A percentile compares a stretch with the other conserved stretches of the same genome.
These are phyloP conservation scores for Rhipidocladum racemiflorum DNA, from an alignment of 176 grass and related monocot genomes.

Conservation along the genomic window DNA sequence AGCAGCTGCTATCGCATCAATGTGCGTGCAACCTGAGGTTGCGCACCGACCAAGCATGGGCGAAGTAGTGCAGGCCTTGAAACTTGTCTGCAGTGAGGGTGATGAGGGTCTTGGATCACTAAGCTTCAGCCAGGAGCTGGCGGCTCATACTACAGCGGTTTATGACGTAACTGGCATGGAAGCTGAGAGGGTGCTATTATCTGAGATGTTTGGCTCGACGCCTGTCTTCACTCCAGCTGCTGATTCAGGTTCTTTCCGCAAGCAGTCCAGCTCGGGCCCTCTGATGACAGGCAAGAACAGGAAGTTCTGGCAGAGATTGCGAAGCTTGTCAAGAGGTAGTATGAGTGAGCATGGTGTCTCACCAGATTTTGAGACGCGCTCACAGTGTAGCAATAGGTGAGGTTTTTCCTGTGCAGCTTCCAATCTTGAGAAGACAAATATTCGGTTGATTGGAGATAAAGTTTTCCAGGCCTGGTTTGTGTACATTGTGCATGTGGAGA, in stretches of 20 bases:
- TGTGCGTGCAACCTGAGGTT: slow-evolving; percentile 97
- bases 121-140: slow-evolving; percentile 62
- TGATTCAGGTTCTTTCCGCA: slow-evolving; percentile 58
- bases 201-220: slow-evolving; percentile 60
- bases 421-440: neutral
- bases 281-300: slow-evolving; percentile 56
- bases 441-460: slow-evolving; percentile 29
- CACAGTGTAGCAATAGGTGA: slow-evolving; percentile 43
- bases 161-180: slow-evolving; percentile 50
- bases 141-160: slow-evolving; percentile 23
- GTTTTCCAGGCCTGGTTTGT: slow-evolving; percentile 6
- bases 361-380: slow-evolving; percentile 54
- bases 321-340: slow-evolving; percentile 65
- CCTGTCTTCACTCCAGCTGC: slow-evolving; percentile 50
- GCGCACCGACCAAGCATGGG: slow-evolving; percentile 91
- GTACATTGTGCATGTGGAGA: slow-evolving; percentile 33
- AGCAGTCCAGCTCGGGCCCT: slow-evolving; percentile 76
- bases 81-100: slow-evolving; percentile 78
- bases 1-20: slow-evolving; percentile 85
- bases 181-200: slow-evolving; percentile 79
- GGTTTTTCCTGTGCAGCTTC: neutral
- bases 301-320: slow-evolving; percentile 81
- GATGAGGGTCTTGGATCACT: slow-evolving; percentile 52
- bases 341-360: slow-evolving; percentile 79
- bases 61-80: slow-evolving; percentile 95